Base-by-base conservation (phyloP, 1,139 yeast species). In the Zygotorulaspora mrakii region DNA sequence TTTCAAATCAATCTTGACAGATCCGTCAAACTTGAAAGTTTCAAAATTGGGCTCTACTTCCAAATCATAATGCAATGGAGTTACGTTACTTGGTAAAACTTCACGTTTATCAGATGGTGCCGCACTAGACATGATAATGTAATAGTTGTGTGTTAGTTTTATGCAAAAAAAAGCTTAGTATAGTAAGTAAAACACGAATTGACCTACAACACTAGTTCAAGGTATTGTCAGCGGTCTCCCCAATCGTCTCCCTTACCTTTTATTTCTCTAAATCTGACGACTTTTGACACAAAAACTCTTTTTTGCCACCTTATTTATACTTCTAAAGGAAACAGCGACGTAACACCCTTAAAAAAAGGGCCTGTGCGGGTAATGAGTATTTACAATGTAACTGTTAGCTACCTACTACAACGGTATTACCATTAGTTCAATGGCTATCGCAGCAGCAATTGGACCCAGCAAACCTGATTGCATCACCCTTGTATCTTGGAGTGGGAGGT, bases 1-100 rank as follows among this genome's bases (percentile, higher is more conserved):
- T 33, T 73, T 71, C 51, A 86, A 69, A 37, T 79, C 81, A 55
- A 86, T 80, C 43, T 70, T 70, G 43, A 79, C 83, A 26, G 66
- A 65, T 51, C 95, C 95, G 33, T 70, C 68, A 57, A 79, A 87
- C 47, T 77, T 82, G 71, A 82, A 85, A 35, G 77, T 76, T 41
- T 72, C 73, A 52, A 86, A 77, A 53, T 78, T 70, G 27, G 95
- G 95, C 56, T 84, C 91, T 52, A 87, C 68, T 31, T 77, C 73
- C 49, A 86, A 66, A 49, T 76, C 75, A 61, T 86, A 86, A 62
- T 82, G 85, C 46, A 71, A 56, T 33, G 95, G 94, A 48, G 73
- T 77, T 49, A 84, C 87, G 54, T 80, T 76, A 32, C 75, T 69
- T 35, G 94, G 94, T 49, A 85, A 74, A 24, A 83, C 74, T 61